Percentiles rank a stretch among this genome's conserved stretches.
Evolutionary conservation across 495 filamentous ascomycete species (phyloP).

Genomic region (Penicillium argentinense): DNA sequence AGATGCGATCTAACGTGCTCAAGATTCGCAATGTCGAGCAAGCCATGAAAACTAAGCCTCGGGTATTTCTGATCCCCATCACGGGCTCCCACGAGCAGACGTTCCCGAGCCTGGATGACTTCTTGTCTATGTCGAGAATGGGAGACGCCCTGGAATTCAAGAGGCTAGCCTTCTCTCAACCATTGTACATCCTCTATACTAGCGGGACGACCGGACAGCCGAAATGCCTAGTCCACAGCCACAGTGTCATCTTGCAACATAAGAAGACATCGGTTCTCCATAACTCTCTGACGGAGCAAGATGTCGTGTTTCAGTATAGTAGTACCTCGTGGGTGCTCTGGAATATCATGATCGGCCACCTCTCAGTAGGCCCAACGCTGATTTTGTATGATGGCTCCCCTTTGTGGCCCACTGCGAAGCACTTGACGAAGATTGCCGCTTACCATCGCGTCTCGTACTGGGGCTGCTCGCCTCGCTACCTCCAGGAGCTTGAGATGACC

Average conservation of each 20-base stretch:
- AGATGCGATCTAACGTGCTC: constrained; percentile 29
- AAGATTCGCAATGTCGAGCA: constrained; percentile 53
- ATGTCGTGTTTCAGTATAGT: constrained; percentile 53
- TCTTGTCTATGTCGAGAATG: constrained; percentile 9
- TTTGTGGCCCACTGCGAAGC: constrained; percentile 56
- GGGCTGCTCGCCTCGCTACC: constrained; percentile 68
- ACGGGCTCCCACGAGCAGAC: constrained; percentile 31
- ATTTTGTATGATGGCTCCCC: constrained; percentile 74
- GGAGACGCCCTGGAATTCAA: constrained; percentile 45
- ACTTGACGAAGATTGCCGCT: constrained; percentile 18
- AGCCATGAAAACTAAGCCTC: constrained; percentile 41
- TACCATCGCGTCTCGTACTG: constrained; percentile 55
- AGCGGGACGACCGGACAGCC: constrained; percentile 71
- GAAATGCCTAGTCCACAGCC: constrained; percentile 72
- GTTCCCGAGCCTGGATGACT: constrained; percentile 37
- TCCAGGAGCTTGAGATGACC: constrained; percentile 63
- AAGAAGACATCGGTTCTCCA: constrained; percentile 62
- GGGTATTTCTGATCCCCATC: constrained; percentile 26
- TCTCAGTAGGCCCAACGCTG: constrained; percentile 61
- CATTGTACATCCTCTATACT: constrained; percentile 71
- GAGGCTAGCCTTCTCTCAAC: constrained; percentile 61
- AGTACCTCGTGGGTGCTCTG: constrained; percentile 86
- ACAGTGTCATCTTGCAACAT: constrained; percentile 56
- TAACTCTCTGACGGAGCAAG: constrained; percentile 45
- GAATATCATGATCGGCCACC: constrained; percentile 55